phyloP scores from a whole-genome alignment of 1,139 yeast species.

The Saccharomyces pastorianus region DNA sequence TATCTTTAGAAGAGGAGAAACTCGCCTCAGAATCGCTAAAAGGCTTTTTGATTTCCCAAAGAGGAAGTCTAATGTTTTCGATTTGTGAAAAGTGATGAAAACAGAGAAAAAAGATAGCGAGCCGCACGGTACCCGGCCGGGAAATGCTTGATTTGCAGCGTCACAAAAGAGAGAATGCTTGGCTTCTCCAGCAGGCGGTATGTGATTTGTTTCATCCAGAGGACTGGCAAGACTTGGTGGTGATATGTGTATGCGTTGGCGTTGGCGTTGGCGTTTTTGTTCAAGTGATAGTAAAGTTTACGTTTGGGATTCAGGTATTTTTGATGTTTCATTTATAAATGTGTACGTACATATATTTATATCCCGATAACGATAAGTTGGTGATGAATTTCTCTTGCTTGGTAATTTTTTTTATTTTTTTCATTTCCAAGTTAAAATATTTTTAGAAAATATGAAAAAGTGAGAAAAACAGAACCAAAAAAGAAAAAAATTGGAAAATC shows the following conservation, averaged over 20 bases:
- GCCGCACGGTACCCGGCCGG: not conserved
- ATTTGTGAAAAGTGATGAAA: not conserved
- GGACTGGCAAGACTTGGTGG: not conserved
- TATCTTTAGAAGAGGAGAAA: not conserved
- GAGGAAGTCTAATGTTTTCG: not conserved
- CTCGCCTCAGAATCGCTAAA: not conserved
- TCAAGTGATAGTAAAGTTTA: too few relatives aligned
- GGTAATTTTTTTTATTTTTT: not conserved
- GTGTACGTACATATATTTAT: not conserved
- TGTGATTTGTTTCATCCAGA: not conserved
- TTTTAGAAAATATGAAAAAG: not conserved
- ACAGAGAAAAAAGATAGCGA: not conserved
- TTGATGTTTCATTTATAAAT: not conserved
- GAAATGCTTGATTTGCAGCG: not conserved
- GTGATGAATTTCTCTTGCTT: too few relatives aligned
- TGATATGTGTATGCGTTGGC: too few relatives aligned
- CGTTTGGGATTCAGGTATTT: not conserved
- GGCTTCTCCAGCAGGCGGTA: not conserved
- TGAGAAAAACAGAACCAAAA: not conserved
- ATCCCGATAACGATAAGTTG: not conserved
- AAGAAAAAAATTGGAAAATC: slow-evolving; percentile 5
- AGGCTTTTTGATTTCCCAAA: not conserved
- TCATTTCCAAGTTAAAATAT: not conserved
- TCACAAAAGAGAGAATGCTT: not conserved
- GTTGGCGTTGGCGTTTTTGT: too few relatives aligned